Conservation (phyloP, 306 rosid species). For the Hylodesmum podocarpum region DNA sequence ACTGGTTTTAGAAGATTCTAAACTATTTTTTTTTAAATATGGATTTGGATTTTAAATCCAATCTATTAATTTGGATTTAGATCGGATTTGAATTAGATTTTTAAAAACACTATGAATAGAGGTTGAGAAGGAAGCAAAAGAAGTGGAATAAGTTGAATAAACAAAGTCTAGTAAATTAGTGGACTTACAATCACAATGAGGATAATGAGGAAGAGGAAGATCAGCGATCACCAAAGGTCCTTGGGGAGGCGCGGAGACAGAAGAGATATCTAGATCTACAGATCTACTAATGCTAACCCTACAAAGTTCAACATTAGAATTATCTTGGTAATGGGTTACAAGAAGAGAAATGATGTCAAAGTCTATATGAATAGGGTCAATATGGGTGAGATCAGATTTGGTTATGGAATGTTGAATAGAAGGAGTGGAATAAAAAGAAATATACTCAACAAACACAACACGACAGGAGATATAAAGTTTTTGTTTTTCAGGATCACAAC, state of each 20-base stretch:
- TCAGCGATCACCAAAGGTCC: neutral
- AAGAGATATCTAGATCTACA: neutral
- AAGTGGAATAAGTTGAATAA: neutral
- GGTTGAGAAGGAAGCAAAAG: neutral
- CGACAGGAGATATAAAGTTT: neutral
- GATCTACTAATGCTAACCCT: neutral
- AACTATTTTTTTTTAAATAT: too few relatives aligned
- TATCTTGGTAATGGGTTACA: neutral
- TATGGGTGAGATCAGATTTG: neutral
- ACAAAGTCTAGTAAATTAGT: neutral
- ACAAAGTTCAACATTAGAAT: neutral
- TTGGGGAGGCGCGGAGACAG: neutral
- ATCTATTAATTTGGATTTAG: too few relatives aligned
- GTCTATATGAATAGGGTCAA: neutral
- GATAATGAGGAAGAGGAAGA: neutral
- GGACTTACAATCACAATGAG: neutral
- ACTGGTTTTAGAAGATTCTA: too few relatives aligned
- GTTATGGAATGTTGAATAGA: neutral
- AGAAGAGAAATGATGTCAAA: neutral
- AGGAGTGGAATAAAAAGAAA: neutral
- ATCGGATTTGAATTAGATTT: too few relatives aligned
- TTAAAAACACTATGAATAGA: neutral
- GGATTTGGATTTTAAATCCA: too few relatives aligned
- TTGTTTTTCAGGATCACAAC: neutral
- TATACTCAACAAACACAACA: neutral